Conservation (phyloP, 2,329 filamentous ascomycete genomes). For the Exserohilum rostratum region DNA sequence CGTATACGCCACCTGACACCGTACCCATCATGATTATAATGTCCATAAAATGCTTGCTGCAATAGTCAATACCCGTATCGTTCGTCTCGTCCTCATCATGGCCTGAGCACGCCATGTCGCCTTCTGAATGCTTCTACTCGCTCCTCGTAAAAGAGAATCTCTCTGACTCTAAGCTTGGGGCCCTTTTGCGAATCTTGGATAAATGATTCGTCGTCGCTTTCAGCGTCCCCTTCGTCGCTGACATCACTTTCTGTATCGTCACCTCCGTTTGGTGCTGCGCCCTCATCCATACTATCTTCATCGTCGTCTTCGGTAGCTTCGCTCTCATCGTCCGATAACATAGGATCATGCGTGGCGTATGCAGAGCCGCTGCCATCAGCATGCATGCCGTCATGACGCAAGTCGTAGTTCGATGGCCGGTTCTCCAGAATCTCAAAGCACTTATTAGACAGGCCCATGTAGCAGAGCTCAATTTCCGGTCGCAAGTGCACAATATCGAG, state of each 20-base stretch:
- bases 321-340: constrained; percentile 47
- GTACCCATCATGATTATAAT: constrained; percentile 8
- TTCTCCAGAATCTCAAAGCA: constrained; percentile 83
- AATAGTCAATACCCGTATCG: constrained; percentile 7
- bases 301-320: constrained; percentile 53
- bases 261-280: constrained; percentile 57
- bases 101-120: constrained; percentile 58
- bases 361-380: constrained; percentile 30
- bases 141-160: constrained; percentile 86
- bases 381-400: constrained; percentile 40
- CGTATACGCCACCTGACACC: constrained; percentile 21
- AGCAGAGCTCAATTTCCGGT: constrained; percentile 77
- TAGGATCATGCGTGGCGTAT: constrained; percentile 37
- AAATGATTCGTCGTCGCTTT: constrained; percentile 59
- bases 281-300: constrained; percentile 58
- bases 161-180: constrained; percentile 67
- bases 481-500: constrained; percentile 78
- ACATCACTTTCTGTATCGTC: constrained; percentile 43
- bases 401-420: constrained; percentile 54
- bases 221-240: constrained; percentile 49
- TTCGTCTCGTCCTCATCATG: constrained; percentile 12
- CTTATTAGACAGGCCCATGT: constrained; percentile 76
- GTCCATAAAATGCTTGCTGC: constrained; percentile 8
- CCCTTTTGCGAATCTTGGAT: constrained; percentile 57
- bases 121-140: constrained; percentile 78